Conservation (phyloP, 2,329 filamentous ascomycete genomes). For the Diplodia intermedia region DNA sequence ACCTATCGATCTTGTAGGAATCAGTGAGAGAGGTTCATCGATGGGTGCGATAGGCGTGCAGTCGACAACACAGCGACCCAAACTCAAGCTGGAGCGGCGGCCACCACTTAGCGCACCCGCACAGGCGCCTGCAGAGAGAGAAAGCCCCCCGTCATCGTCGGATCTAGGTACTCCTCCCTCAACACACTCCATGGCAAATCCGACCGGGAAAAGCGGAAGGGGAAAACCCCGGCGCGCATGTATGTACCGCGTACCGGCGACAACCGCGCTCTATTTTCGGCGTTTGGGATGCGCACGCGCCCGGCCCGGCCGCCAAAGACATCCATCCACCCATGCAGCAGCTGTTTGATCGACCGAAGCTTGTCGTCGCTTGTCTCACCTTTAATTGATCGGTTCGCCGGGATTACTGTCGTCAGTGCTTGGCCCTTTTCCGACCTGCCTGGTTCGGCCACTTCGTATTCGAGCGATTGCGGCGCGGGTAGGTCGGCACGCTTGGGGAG, state of each 20-base stretch:
- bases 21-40: too few species aligned
- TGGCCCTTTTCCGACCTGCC: background rate
- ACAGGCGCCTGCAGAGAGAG: too few species aligned
- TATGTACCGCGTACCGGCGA: background rate
- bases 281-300: background rate
- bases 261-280: background rate
- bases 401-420: background rate
- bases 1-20: too few species aligned
- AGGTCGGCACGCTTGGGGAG: background rate
- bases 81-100: too few species aligned
- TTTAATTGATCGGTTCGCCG: background rate
- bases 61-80: too few species aligned
- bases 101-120: too few species aligned
- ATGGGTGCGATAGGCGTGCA: too few species aligned
- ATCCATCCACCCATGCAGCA: background rate
- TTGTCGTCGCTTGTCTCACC: background rate
- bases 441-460: background rate
- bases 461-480: background rate
- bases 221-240: background rate
- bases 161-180: background rate
- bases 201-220: background rate
- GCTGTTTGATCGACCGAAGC: background rate
- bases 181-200: background rate
- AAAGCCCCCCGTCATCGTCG: background rate
- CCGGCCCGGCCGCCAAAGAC: background rate